phyloP scores from a whole-genome alignment of 2,329 filamentous ascomycete genomes.

The Juglanconis juglandina region DNA sequence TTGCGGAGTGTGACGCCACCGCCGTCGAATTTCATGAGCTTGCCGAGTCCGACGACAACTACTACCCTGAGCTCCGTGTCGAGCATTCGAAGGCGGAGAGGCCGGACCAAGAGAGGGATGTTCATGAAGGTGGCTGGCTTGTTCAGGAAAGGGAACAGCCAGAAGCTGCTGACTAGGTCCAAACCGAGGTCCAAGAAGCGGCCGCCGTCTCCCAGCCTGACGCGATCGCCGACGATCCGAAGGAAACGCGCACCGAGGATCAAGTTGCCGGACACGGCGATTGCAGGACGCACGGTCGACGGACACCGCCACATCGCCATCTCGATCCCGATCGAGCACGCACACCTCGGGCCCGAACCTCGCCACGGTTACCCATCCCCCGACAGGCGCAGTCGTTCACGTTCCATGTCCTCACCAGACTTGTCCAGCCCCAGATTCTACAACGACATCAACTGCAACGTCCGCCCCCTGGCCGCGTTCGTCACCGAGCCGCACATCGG shows the following conservation, averaged over 20 bases:
- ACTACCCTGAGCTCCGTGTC: conserved; percentile 17
- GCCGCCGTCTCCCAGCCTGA: neutral
- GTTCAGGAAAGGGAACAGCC: conserved; percentile 37
- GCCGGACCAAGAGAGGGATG: conserved; percentile 32
- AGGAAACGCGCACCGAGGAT: conserved; percentile 27
- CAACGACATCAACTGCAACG: neutral
- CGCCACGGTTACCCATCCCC: conserved; percentile 21
- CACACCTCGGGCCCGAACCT: conserved; percentile 35
- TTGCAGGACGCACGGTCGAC: conserved; percentile 50
- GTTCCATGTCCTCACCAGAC: neutral
- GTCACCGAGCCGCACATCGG: conserved; percentile 4
- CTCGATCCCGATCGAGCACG: conserved; percentile 53
- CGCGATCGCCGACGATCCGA: conserved; percentile 1
- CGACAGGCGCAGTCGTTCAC: conserved; percentile 1
- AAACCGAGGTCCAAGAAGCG: conserved; percentile 15
- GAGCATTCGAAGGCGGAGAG: conserved; percentile 1
- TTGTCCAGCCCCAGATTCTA: neutral
- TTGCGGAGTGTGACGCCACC: conserved; percentile 47
- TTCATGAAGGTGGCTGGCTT: conserved; percentile 32
- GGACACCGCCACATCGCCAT: conserved; percentile 59
- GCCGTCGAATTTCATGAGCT: conserved; percentile 48
- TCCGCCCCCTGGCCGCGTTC: conserved; percentile 11
- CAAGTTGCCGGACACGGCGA: conserved; percentile 51
- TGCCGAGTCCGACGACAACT: conserved; percentile 28
- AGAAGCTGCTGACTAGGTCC: conserved; percentile 26